These are phyloP conservation scores for Coemansia sp. DNA, from an alignment of 192 early-diverging fungal species.

Conservation along the genomic window DNA sequence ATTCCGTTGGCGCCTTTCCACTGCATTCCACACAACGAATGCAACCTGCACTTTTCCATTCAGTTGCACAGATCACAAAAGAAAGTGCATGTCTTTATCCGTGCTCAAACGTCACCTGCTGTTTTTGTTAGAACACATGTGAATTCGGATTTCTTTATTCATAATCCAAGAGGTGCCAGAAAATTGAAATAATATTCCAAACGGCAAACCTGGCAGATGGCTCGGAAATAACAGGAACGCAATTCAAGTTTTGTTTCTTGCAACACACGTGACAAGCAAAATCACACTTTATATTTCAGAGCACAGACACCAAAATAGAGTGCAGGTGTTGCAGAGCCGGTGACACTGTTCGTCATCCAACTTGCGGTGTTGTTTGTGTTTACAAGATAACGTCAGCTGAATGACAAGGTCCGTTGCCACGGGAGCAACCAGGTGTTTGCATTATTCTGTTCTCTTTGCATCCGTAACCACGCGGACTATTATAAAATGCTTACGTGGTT, in stretches of 20 bases:
- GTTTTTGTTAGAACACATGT: constrained; percentile 1
- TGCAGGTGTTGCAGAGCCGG: neutral
- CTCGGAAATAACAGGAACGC: neutral
- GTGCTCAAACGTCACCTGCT: neutral
- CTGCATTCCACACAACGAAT: neutral
- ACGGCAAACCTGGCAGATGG: neutral
- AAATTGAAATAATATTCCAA: neutral
- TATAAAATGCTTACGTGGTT: neutral
- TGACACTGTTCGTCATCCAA: neutral
- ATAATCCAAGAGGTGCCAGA: neutral
- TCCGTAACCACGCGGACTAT: neutral
- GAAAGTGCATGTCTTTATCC: neutral
- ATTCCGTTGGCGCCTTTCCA: neutral
- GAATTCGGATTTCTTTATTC: constrained; percentile 3
- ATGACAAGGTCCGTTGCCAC: neutral
- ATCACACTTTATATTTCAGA: neutral
- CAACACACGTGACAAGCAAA: neutral
- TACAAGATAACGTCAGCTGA: neutral
- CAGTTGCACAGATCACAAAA: neutral
- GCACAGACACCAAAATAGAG: neutral
- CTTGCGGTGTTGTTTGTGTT: neutral
- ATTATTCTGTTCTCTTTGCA: neutral
- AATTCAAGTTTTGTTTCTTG: neutral
- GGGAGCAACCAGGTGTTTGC: neutral
- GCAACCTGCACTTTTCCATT: neutral